Evolutionary conservation across 768 basidiomycete species (phyloP), one percentile per base, ranked within the genome.

Genomic region (Agrocybe pediades): DNA sequence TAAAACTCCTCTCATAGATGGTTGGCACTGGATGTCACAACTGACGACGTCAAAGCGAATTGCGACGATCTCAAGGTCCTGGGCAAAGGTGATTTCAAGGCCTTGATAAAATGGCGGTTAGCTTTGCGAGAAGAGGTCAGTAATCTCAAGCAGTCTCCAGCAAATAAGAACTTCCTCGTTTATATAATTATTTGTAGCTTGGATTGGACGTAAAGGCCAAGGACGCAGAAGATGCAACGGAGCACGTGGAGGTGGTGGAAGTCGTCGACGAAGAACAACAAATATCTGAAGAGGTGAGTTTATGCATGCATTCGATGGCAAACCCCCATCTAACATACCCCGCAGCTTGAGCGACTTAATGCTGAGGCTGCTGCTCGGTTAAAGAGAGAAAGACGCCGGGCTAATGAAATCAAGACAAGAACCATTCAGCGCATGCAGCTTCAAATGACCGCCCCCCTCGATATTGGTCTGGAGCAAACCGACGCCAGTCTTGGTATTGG

Each of bases 21-120:
- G 91, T 69, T 89, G 26, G 75, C 74, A 46, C 71, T 87, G 46
- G 79, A 83, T 45, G 73, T 87, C 52, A 97, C 93, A 19, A 88
- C 89, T 2, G 67, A 76, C 0, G 96, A 98, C 49, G 75, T 98
- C 57, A 83, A 84, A 66, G 76, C 79, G n/a, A 93, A 91, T 67
- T 89, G 87, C 60, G 83, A 87, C 19, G 97, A 99, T 77, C 78
- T 99, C 59, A 98, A 96, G 68, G 97, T 99, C 3, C 75, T 99
- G 27, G 97, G 97, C 27, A 99, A 98, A 73, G 90, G 95, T 24
- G 97, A 99, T 66, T 99, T 99, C 77, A 98, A 98, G 69, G 65
- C 81, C 8, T 73, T 99, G 50, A 76, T 98, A 53, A 98, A 88
- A 73, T 99, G 96, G 96, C 82, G 97, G 46, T 71, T 85, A 40